Percentiles rank a stretch among this genome's conserved stretches.
Evolutionary conservation across 192 early-diverging fungal genomes (phyloP).

Genomic region (Coemansia sp.): DNA sequence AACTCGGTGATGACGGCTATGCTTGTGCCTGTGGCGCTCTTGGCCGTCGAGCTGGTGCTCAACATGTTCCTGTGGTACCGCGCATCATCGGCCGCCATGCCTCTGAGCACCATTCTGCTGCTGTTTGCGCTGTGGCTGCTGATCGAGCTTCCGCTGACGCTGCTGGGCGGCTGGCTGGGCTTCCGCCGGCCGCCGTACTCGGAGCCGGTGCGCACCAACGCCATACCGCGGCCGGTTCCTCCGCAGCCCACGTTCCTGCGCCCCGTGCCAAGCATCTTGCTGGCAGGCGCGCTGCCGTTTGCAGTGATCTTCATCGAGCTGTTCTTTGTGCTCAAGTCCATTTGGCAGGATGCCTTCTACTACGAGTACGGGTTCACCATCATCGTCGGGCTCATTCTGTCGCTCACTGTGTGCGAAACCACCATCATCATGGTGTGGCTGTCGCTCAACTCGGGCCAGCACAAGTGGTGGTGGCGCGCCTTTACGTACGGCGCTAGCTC

Average conservation of each 20-base stretch:
- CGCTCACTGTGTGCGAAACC: conserved; percentile 63
- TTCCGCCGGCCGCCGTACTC: conserved; percentile 74
- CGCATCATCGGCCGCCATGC: conserved; percentile 86
- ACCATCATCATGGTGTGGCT: conserved; percentile 71
- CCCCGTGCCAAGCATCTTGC: conserved; percentile 57
- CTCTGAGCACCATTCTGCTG: conserved; percentile 82
- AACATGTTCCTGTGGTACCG: conserved; percentile 87
- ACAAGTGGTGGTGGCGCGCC: conserved; percentile 92
- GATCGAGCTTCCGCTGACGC: conserved; percentile 74
- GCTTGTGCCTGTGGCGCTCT: conserved; percentile 60
- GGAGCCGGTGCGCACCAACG: conserved; percentile 86
- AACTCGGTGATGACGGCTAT: conserved; percentile 66
- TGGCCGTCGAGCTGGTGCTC: conserved; percentile 65
- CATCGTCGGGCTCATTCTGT: conserved; percentile 61
- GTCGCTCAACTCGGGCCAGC: conserved; percentile 66
- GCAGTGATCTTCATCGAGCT: conserved; percentile 72
- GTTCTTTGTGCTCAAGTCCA: conserved; percentile 68
- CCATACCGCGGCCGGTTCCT: conserved; percentile 91
- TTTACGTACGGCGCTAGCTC: conserved; percentile 77
- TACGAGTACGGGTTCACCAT: conserved; percentile 64
- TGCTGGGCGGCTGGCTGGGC: conserved; percentile 87
- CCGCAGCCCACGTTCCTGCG: conserved; percentile 73
- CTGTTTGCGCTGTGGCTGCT: conserved; percentile 79
- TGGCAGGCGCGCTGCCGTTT: conserved; percentile 73
- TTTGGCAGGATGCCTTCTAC: conserved; percentile 69